These are phyloP conservation scores for Marchantia polymorpha DNA, from an alignment of 225 moss, liverwort and hornwort genomes.

Conservation along the genomic window DNA sequence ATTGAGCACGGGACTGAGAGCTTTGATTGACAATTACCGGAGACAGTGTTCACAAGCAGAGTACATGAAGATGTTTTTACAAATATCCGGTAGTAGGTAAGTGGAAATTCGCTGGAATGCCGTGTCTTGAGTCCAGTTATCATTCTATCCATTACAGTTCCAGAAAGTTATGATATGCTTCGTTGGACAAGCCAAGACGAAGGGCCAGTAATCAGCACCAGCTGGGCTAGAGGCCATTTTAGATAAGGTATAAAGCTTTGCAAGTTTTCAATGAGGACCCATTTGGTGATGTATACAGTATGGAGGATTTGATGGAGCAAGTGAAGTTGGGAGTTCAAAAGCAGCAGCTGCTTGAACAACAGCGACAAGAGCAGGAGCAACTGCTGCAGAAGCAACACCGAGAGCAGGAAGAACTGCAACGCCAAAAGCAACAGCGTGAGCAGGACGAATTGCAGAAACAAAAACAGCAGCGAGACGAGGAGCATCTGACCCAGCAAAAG, in stretches of 20 bases:
- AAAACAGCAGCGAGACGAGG: slow-evolving; percentile 1
- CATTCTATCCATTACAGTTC: not conserved
- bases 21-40: slow-evolving; percentile 66
- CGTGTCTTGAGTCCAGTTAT: slow-evolving; percentile 1
- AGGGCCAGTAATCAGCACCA: not conserved
- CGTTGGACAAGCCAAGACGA: not conserved
- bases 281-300: slow-evolving; percentile 44
- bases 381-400: not conserved
- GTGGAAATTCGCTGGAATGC: not conserved
- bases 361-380: not conserved
- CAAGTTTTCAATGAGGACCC: not conserved
- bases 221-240: not conserved
- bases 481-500: not conserved
- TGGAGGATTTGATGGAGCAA: slow-evolving; percentile 59
- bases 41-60: slow-evolving; percentile 62
- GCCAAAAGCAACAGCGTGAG: not conserved
- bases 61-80: slow-evolving; percentile 64
- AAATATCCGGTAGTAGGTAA: slow-evolving; percentile 64
- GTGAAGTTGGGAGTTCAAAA: slow-evolving; percentile 32
- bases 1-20: slow-evolving; percentile 59
- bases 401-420: slow-evolving; percentile 5
- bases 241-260: not conserved
- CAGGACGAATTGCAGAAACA: not conserved
- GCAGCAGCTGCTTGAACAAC: slow-evolving; percentile 8
- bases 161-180: not conserved